Percentiles rank a stretch among this genome's conserved stretches.
Evolutionary conservation across 768 basidiomycete species (phyloP).

Genomic region (Tylopilus felleus): DNA sequence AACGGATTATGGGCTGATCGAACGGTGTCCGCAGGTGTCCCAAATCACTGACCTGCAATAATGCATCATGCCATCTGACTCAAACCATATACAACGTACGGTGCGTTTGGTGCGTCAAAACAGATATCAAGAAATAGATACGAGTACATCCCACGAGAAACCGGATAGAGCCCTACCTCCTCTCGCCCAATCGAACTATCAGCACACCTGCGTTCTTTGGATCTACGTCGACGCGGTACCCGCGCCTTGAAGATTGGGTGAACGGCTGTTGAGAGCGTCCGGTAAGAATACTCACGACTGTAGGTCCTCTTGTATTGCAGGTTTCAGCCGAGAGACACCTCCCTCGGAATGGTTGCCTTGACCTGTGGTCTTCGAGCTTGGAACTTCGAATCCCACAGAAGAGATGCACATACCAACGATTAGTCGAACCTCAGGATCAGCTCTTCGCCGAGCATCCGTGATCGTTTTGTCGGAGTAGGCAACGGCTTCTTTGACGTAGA

Average conservation of each 20-base stretch:
- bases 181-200: conserved; percentile 47
- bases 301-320: conserved; percentile 84
- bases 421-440: conserved; percentile 61
- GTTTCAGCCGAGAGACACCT: conserved; percentile 79
- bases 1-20: too few species aligned
- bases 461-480: conserved; percentile 68
- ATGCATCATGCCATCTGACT: too few species aligned
- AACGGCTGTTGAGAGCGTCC: background rate
- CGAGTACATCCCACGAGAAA: background rate
- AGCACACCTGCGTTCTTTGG: conserved; percentile 81
- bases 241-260: conserved; percentile 46
- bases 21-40: too few species aligned
- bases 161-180: background rate
- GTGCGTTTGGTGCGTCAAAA: background rate
- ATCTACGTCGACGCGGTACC: conserved; percentile 70
- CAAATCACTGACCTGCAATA: background rate
- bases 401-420: conserved; percentile 69
- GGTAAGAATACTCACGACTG: conserved; percentile 47
- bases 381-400: background rate
- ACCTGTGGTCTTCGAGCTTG: conserved; percentile 38
- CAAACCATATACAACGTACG: background rate
- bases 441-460: conserved; percentile 54
- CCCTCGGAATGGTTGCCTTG: conserved; percentile 85
- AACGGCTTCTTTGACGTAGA: conserved; percentile 92
- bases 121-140: background rate